Evolutionary conservation across 306 rosid species (phyloP), one percentile per base, ranked within the genome.

Genomic region (Neltuma alba): DNA sequence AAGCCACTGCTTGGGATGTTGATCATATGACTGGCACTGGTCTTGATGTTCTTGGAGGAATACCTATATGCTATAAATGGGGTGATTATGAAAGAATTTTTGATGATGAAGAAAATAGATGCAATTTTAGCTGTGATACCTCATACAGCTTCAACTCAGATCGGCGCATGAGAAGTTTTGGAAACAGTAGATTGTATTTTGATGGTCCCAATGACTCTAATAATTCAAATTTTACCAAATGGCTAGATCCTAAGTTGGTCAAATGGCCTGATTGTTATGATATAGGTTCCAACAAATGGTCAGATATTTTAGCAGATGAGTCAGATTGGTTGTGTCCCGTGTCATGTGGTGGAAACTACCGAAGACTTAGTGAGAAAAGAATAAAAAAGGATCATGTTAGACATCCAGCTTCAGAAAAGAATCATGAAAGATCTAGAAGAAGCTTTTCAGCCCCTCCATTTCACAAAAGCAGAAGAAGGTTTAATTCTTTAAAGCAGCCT

Each of bases 401-500:
- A 71, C 64, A 69, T 81, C 80, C 81, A 76, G 73, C 64, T 81
- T 81, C 65, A 66, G 76, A 81, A 34, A 75, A 81, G 55, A 78
- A 44, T 78, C 75, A 25, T 74, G 67, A 79, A 83, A 89, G 94
- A 81, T 77, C 85, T 30, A 88, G 70, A 83, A 82, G 99, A 86
- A 83, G 98, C 86, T 79, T 52, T 76, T 95, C 98, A 18, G 94
- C 98, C 85, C 98, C 98, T 65, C 98, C 99, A 57, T 87, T 90
- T 79, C 70, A 83, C 79, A 86, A 83, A 86, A 72, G 90, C 36
- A 93, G 87, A 85, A 86, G 86, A 78, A 89, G 75, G 85, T 91
- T 88, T 81, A 58, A 70, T 78, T 80, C 89, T 75, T 85, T 89
- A 74, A 85, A 84, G 73, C 87, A 85, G 63, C 86, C 84, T 78